phyloP scores from a whole-genome alignment of 2,329 filamentous ascomycete species.

The Trichoderma semiorbis region DNA sequence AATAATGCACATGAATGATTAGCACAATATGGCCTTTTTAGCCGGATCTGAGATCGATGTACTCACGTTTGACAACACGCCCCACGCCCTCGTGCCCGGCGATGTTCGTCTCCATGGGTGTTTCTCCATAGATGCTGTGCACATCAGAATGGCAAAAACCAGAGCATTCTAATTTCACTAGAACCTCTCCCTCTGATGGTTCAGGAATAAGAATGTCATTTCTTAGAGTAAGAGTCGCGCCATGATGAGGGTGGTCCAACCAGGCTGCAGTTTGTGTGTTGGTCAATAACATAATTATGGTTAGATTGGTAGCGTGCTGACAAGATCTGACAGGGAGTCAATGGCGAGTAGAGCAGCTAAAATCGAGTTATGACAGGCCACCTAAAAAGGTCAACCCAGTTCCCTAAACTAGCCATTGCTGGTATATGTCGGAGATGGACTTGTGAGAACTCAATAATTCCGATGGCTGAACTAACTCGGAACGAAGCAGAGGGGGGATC shows the following conservation, averaged over 20 bases:
- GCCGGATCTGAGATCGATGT: background rate
- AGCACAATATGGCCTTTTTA: background rate
- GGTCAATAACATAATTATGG: background rate
- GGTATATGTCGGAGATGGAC: background rate
- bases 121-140: slow-evolving; percentile 6
- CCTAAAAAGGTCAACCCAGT: background rate
- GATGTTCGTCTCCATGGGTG: slow-evolving; percentile 12
- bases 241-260: background rate
- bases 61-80: background rate
- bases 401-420: background rate
- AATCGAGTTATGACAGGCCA: background rate
- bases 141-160: slow-evolving; percentile 15
- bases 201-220: slow-evolving; percentile 11
- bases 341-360: background rate
- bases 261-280: slow-evolving; percentile 3
- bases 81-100: slow-evolving; percentile 13
- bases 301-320: background rate
- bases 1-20: background rate
- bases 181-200: slow-evolving; percentile 1
- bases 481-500: background rate
- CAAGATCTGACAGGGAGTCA: background rate
- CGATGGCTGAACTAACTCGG: background rate
- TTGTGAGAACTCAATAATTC: background rate
- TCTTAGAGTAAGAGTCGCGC: background rate
- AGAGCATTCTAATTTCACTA: slow-evolving; percentile 9